A percentile compares a stretch with the other conserved stretches of the same genome.
These are phyloP conservation scores for Dendrothele bispora DNA, from an alignment of 768 basidiomycete genomes.

Conservation along the genomic window DNA sequence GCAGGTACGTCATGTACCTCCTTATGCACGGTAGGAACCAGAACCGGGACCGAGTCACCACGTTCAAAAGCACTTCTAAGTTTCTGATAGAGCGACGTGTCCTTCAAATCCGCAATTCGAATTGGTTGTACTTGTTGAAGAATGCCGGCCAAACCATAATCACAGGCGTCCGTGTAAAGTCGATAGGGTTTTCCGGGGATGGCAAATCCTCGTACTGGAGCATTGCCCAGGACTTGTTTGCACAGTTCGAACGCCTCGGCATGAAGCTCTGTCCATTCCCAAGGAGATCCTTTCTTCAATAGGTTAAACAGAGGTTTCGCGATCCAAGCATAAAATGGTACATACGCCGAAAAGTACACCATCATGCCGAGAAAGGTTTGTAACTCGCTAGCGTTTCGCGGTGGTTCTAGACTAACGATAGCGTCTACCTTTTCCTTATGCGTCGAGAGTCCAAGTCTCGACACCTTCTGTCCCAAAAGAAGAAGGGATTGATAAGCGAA, in stretches of 20 bases:
- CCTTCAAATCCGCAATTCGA: conserved; percentile 6
- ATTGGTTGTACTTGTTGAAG: conserved; percentile 16
- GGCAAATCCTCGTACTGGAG: conserved; percentile 22
- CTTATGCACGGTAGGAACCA: conserved; percentile 10
- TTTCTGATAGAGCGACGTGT: conserved; percentile 5
- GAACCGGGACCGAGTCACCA: conserved; percentile 8
- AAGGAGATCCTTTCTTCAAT: too few relatives aligned
- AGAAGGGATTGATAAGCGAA: too few relatives aligned
- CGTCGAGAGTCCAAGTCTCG: too few relatives aligned
- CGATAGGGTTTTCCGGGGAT: conserved; percentile 15
- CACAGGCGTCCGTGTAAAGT: conserved; percentile 26
- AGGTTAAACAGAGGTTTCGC: too few relatives aligned
- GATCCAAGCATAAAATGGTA: too few relatives aligned
- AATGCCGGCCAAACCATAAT: conserved; percentile 16
- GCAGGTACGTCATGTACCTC: conserved; percentile 3
- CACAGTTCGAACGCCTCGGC: conserved; percentile 16
- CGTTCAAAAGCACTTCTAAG: conserved; percentile 6
- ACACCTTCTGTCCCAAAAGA: too few relatives aligned
- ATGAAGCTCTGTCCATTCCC: too few relatives aligned
- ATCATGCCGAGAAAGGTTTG: too few relatives aligned
- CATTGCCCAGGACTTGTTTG: conserved; percentile 9
- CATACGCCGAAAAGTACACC: too few relatives aligned
- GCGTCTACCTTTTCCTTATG: too few relatives aligned
- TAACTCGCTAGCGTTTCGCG: too few relatives aligned
- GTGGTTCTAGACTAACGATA: too few relatives aligned